Conservation (phyloP, 2,329 filamentous ascomycete species). For the Cladophialophora exuberans region DNA sequence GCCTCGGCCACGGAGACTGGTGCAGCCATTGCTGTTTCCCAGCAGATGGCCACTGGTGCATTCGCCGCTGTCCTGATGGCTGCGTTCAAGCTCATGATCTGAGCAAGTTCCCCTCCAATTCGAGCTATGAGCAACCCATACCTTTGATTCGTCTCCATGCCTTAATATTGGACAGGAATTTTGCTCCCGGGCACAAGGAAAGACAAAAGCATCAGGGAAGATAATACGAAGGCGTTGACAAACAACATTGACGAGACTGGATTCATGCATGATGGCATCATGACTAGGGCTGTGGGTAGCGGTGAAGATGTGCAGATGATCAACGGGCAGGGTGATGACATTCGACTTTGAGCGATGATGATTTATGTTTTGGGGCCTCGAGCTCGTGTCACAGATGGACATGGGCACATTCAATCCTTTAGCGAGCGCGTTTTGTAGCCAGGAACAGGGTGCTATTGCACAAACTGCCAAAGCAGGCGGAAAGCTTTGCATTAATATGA, state of each 20-base stretch:
- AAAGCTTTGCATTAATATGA: conserved; percentile 18
- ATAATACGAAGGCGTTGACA: conserved; percentile 4
- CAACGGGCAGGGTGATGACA: conserved; percentile 20
- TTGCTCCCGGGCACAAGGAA: conserved; percentile 5
- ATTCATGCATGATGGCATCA: conserved; percentile 14
- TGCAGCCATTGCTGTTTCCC: conserved; percentile 51
- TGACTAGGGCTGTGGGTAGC: conserved; percentile 19
- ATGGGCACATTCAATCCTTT: conserved; percentile 30
- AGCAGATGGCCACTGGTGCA: conserved; percentile 56
- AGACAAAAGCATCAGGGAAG: conserved; percentile 17
- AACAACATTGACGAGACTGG: conserved; percentile 9
- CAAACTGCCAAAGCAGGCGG: conserved; percentile 11
- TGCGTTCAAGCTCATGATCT: conserved; percentile 62
- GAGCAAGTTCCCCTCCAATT: conserved; percentile 32
- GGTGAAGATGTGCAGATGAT: conserved; percentile 15
- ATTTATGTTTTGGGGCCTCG: conserved; percentile 27
- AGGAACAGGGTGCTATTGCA: conserved; percentile 15
- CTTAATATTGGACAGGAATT: conserved; percentile 26
- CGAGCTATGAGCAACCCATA: background rate
- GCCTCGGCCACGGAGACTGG: conserved; percentile 38
- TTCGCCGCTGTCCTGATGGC: conserved; percentile 59
- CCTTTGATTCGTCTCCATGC: conserved; percentile 9
- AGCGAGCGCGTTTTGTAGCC: conserved; percentile 20
- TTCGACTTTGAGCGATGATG: conserved; percentile 25
- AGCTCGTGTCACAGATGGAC: conserved; percentile 19